Percentiles rank a stretch among this genome's conserved stretches.
Evolutionary conservation across 2,329 filamentous ascomycete species (phyloP).

Genomic region (Chaetomiaceae sp.): DNA sequence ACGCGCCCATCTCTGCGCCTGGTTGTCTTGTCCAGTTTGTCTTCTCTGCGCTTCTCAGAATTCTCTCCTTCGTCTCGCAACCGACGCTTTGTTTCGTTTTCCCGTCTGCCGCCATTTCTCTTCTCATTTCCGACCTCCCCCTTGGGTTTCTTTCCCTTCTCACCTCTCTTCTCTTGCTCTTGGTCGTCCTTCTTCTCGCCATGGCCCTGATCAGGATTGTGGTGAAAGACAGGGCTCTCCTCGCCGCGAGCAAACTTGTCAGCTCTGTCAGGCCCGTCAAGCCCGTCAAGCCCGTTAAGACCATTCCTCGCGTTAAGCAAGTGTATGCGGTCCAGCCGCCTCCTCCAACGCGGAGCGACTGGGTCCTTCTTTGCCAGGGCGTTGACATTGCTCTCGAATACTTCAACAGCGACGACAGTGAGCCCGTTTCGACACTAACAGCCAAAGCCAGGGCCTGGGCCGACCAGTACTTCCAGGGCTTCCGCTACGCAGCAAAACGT

Average conservation of each 20-base stretch:
- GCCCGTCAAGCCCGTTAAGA: conserved; percentile 1
- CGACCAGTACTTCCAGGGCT: conserved; percentile 16
- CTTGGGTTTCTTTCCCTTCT: not conserved
- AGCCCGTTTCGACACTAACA: conserved; percentile 12
- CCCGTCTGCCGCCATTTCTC: not conserved
- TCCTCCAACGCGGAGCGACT: conserved; percentile 10
- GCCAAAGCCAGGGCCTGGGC: conserved; percentile 19
- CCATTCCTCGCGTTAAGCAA: not conserved
- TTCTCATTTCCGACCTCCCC: not conserved
- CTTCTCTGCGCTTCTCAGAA: not conserved
- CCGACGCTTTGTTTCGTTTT: not conserved
- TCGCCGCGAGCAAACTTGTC: not conserved
- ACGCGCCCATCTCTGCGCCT: no score
- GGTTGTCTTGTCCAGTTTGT: not conserved
- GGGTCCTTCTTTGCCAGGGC: conserved; percentile 16
- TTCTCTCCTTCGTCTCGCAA: not conserved
- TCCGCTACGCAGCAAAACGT: conserved; percentile 13
- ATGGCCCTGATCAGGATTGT: conserved; percentile 8
- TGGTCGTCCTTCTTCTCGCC: not conserved
- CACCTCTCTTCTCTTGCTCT: not conserved
- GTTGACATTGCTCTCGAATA: conserved; percentile 25
- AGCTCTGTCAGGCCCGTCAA: not conserved
- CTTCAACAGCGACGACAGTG: conserved; percentile 24
- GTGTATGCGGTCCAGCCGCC: not conserved
- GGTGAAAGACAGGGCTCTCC: not conserved